Evolutionary conservation across 106 monocot species (phyloP), one percentile per base, ranked within the genome.

Genomic region (Dendrobium chrysotoxum): DNA sequence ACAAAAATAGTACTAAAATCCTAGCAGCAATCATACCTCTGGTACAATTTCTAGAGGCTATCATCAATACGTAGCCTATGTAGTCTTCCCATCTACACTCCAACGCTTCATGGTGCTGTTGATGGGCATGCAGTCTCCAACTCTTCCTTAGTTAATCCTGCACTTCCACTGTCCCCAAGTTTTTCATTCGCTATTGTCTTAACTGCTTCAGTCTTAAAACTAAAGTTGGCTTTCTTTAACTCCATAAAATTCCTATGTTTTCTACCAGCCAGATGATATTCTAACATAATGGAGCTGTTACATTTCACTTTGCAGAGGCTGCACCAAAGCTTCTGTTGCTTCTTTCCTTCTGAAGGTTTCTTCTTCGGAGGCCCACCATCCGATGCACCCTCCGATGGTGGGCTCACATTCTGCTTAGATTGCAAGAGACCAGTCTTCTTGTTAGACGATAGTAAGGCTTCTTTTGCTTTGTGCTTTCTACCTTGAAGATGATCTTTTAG

Each of bases 401-500:
- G 35, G 18, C 28, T 2, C 18, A 1, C 57, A n/a, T 57, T n/a
- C 18, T 57, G n/a, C 26, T 65, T 15, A 7, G 15, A 4, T 28
- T 53, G 13, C 40, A 53, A 13, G 9, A 3, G 10, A 0, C 7
- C 21, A 26, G 23, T n/a, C 46, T 65, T 41, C 17, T 72, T 21
- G 46, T 66, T 20, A 47, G 20, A 3, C 8, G 0, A 28, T 3
- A 77, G 41, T 25, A 16, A 9, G 55, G 71, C 81, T 74, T 77
- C 72, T 20, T 81, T 81, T 11, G 72, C 57, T 28, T 81, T 86
- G 66, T 86, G 86, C 44, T 82, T 86, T 41, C 76, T 86, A 10
- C 86, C 86, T 23, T 79, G 61, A 2, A 82, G 50, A 79, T 86
- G 82, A 16, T 66, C 75, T 50, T 82, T 64, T 28, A 86, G 42